Evolutionary conservation across 169 alveolate species (phyloP), one percentile per base, ranked within the genome.

Genomic region (Blepharisma undulans): DNA sequence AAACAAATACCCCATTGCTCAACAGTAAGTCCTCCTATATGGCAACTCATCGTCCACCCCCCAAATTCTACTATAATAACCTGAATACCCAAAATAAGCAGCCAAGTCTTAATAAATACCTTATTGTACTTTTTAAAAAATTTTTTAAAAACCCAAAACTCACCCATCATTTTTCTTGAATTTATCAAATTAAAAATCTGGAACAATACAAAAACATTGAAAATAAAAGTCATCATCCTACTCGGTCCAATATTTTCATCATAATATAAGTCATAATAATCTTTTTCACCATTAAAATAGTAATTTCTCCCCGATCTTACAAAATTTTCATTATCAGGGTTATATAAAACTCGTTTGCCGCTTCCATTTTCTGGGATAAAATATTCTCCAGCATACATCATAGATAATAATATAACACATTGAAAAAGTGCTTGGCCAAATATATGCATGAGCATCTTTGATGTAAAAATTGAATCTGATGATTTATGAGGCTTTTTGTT

Each of bases 141-240:
- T 36, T 98, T 97, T 72, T 88, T 94, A 89, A 97, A 96, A 27
- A 97, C 92, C 89, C 97, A 97, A 61, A 93, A 59, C 72, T 96
- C 98, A 88, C 96, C 98, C 92, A 96, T 87, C 71, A 98, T 93
- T 72, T 96, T 97, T 89, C 99, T 91, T 30, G 98, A 96, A 92
- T 97, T 98, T 74, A 98, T 76, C 96, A 94, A 94, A 94, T 98
- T 98, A 92, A 96, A 96, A 18, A 97, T 29, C 87, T 97, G 97
- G 94, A 98, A 90, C 92, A 96, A 82, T 25, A 98, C 99, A 90
- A 98, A 98, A n/a, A 97, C 96, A 88, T 97, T 98, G 89, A 98
- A 98, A 14, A 98, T 96, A 33, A 95, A 85, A 19, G 99, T 96
- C 93, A 95, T 91, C 93, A 97, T 99, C 29, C 98, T 93, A 4